phyloP scores from a whole-genome alignment of 2,329 filamentous ascomycete species.

The Purpureocillium takamizusanense region DNA sequence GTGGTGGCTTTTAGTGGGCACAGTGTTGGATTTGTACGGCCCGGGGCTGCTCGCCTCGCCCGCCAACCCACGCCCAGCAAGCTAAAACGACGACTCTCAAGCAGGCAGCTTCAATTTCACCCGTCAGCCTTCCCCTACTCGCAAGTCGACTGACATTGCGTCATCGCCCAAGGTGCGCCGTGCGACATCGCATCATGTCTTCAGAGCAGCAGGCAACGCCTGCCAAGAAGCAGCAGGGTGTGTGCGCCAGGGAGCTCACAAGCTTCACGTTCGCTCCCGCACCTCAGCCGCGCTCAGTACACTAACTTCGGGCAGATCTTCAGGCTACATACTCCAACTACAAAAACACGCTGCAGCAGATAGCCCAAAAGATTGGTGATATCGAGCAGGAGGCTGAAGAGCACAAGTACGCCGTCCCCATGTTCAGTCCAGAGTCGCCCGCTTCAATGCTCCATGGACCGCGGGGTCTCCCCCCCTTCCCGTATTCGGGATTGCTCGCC shows the following conservation, averaged over 20 bases:
- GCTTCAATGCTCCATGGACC: too few species aligned
- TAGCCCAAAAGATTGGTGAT: slow-evolving; percentile 93
- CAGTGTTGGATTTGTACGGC: too few species aligned
- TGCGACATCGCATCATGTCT: slow-evolving; percentile 28
- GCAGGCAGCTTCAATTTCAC: too few species aligned
- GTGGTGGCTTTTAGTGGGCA: background rate
- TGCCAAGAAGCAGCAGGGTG: slow-evolving; percentile 70
- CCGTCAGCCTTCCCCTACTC: too few species aligned
- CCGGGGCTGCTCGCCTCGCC: too few species aligned
- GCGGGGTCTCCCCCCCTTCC: too few species aligned
- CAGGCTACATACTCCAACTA: slow-evolving; percentile 73
- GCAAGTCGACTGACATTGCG: background rate
- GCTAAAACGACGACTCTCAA: too few species aligned
- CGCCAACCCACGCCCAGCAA: too few species aligned
- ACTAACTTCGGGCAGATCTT: slow-evolving; percentile 48
- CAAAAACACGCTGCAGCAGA: slow-evolving; percentile 73
- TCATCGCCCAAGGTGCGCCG: background rate
- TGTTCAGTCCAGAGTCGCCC: too few species aligned
- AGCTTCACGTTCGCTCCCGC: slow-evolving; percentile 3
- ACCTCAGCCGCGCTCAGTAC: background rate
- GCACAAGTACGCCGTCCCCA: slow-evolving; percentile 61
- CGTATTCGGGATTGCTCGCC: too few species aligned
- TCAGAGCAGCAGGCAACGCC: slow-evolving; percentile 31
- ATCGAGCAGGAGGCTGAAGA: slow-evolving; percentile 97
- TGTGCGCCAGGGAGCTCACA: slow-evolving; percentile 6